Evolutionary conservation across 2,329 filamentous ascomycete species (phyloP), one percentile per base, ranked within the genome.

Genomic region (Hymenoscyphus scutula): DNA sequence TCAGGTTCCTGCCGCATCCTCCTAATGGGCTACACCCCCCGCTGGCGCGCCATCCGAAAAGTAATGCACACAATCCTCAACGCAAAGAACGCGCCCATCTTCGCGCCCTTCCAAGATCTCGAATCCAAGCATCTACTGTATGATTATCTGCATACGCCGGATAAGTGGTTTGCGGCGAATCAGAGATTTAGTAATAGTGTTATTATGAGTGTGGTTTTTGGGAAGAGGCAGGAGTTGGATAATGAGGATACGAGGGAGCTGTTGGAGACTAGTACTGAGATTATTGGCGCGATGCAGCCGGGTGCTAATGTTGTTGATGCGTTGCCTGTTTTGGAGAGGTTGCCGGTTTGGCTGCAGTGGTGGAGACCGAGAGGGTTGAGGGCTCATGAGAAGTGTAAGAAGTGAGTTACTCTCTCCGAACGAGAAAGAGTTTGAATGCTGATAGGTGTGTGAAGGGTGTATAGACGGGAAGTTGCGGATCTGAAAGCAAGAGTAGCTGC

Each of bases 301-400:
- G 73, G 72, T 5, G 67, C 67, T 5, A 72, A 73, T 67, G 62
- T 74, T 25, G 74, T 74, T 5, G 74, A 77, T 63, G 69, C 69
- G 2, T 73, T 76, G 32, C 71, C 72, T 3, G 59, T 74, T 60
- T 61, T 77, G 3, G 71, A 69, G 17, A 67, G 65, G 25, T 57
- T 77, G 2, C 75, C 75, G 1, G 64, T 67, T 7, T 67, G 61
- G 32, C 34, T 73, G 41, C 68, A 73, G 59, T 74, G 69, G 71
- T 77, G 64, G 72, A 69, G 66, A 23, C 67, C 61, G 17, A 64
- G 67, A 17, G 75, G 71, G 3, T 58, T 66, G 19, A 63, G 60
- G 41, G 63, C 61, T 30, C 71, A 68, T 59, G 57, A 68, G 56
- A 67, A 66, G 61, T 68, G 54, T 17, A 56, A 59, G 27, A 59